Evolutionary conservation across 73 alveolate genomes (phyloP).

Genomic region (Stentor roeselii): DNA sequence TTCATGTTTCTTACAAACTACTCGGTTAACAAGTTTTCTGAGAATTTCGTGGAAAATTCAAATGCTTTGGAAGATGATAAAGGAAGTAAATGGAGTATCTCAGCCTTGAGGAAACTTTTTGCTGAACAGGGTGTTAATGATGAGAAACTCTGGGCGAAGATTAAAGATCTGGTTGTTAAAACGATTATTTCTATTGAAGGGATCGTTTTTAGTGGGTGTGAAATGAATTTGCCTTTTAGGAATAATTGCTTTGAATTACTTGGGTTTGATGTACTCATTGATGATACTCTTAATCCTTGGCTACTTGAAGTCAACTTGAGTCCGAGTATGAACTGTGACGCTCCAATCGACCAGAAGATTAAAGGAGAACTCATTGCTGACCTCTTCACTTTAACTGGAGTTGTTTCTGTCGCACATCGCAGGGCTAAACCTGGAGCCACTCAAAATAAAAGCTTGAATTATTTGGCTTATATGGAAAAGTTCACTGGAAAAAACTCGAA

Average conservation of each 20-base stretch:
- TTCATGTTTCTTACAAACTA: constrained; percentile 61
- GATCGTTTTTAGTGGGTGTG: constrained; percentile 63
- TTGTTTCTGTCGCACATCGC: constrained; percentile 4
- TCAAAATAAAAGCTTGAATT: constrained; percentile 19
- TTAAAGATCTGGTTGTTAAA: constrained; percentile 82
- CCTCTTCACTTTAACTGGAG: constrained; percentile 77
- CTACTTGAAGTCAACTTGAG: constrained; percentile 85
- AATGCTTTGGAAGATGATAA: constrained; percentile 76
- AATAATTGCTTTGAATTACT: constrained; percentile 82
- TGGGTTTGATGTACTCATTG: constrained; percentile 92
- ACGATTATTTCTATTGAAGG: constrained; percentile 79
- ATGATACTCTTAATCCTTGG: constrained; percentile 85
- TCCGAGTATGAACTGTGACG: constrained; percentile 79
- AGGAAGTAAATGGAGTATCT: constrained; percentile 74
- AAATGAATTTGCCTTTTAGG: constrained; percentile 76
- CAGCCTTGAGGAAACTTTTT: constrained; percentile 55
- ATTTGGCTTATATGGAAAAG: constrained; percentile 17
- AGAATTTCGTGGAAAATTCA: constrained; percentile 59
- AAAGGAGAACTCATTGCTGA: constrained; percentile 87
- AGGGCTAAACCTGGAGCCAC: not conserved
- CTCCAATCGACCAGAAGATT: constrained; percentile 76
- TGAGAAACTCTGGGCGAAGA: constrained; percentile 41
- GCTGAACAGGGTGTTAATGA: constrained; percentile 39
- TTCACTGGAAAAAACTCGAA: not conserved
- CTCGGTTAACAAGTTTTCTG: constrained; percentile 49